A percentile compares a stretch with the other conserved stretches of the same genome.
Evolutionary conservation across 306 rosid genomes (phyloP).

Genomic region (Casuarina cunninghamiana): DNA sequence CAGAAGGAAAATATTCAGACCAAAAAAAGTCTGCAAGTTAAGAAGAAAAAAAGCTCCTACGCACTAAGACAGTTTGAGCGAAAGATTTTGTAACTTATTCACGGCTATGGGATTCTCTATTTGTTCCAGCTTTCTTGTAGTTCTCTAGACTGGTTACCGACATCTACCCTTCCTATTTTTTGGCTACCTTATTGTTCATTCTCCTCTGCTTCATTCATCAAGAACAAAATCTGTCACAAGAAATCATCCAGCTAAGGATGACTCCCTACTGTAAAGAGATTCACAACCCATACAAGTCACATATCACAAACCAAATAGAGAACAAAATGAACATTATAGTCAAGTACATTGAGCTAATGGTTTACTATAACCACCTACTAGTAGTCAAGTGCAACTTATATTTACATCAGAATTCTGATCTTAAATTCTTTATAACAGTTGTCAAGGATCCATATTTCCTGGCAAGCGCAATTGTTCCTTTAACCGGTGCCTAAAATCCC

Average conservation of each 20-base stretch:
- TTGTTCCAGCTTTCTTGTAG: neutral
- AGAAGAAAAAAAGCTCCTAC: neutral
- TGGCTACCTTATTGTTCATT: neutral
- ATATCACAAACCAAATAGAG: neutral
- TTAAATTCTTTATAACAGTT: neutral
- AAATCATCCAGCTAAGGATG: neutral
- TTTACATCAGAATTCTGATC: neutral
- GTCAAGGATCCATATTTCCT: neutral
- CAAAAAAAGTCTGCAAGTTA: neutral
- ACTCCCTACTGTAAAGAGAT: neutral
- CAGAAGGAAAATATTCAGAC: neutral
- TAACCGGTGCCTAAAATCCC: slow-evolving; percentile 22
- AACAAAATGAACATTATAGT: neutral
- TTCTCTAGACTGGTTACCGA: neutral
- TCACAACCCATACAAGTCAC: neutral
- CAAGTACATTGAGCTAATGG: neutral
- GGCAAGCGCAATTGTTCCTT: neutral
- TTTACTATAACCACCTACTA: neutral
- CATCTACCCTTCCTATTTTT: neutral
- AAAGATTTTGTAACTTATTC: neutral
- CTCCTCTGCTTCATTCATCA: neutral
- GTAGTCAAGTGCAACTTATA: neutral
- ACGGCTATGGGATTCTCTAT: neutral
- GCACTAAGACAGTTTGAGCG: neutral
- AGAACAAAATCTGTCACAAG: neutral